Percentiles rank a stretch among this genome's conserved stretches.
Conservation (phyloP, 768 basidiomycete genomes). For the Naganishia randhawae region DNA sequence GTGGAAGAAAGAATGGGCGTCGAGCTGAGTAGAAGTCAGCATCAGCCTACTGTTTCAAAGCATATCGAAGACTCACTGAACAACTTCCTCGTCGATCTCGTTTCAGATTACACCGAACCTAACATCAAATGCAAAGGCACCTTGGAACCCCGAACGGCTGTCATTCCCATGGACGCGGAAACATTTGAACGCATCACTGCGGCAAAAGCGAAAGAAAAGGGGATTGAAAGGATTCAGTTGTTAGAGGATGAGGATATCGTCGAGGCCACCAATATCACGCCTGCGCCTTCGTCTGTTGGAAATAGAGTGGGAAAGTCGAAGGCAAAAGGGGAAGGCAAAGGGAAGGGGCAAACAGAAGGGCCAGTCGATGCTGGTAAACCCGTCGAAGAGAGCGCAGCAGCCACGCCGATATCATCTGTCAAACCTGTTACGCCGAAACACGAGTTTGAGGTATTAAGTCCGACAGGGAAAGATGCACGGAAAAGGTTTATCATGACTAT, state of each 20-base stretch:
- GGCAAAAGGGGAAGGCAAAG: too few relatives aligned
- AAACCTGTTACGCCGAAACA: constrained; percentile 20
- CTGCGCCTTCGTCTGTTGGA: neutral
- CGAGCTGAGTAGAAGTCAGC: constrained; percentile 27
- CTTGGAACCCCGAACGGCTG: constrained; percentile 21
- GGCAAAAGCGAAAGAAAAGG: constrained; percentile 11
- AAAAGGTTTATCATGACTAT: constrained; percentile 24
- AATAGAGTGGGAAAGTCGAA: neutral
- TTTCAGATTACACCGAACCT: constrained; percentile 29
- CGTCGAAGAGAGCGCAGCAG: too few relatives aligned
- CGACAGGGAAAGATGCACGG: neutral
- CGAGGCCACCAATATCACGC: too few relatives aligned
- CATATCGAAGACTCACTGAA: too few relatives aligned
- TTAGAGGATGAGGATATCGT: constrained; percentile 7
- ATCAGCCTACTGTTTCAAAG: too few relatives aligned
- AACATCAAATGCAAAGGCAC: constrained; percentile 29
- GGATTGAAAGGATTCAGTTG: constrained; percentile 20
- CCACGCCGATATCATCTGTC: neutral
- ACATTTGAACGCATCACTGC: constrained; percentile 21
- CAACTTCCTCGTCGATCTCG: neutral
- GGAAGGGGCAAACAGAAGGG: neutral
- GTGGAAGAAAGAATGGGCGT: constrained; percentile 30
- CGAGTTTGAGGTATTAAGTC: constrained; percentile 24
- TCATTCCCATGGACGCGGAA: constrained; percentile 23
- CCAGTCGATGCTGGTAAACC: neutral